Evolutionary conservation across 2,329 filamentous ascomycete species (phyloP).

Genomic region (Berkeleyomyces rouxiae): DNA sequence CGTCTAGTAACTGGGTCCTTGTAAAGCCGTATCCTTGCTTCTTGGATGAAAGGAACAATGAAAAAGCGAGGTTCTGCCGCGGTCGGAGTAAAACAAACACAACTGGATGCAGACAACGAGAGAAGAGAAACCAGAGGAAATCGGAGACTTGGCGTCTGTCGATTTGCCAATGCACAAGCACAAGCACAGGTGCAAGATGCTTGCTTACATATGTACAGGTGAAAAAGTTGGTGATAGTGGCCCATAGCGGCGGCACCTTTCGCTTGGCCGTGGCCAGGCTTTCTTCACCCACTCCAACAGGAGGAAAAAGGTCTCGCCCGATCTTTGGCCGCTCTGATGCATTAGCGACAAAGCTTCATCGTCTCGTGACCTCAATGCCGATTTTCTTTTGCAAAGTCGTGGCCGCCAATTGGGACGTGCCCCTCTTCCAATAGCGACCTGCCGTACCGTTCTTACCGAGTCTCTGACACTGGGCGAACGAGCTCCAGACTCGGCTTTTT

Average conservation of each 20-base stretch:
- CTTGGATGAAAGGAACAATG: too few relatives aligned
- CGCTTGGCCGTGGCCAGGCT: too few relatives aligned
- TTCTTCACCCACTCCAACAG: neutral
- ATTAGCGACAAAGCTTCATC: neutral
- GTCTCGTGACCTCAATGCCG: neutral
- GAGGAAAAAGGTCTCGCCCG: neutral
- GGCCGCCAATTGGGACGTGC: neutral
- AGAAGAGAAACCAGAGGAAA: too few relatives aligned
- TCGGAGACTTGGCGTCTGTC: too few relatives aligned
- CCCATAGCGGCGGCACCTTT: too few relatives aligned
- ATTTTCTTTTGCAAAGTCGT: neutral
- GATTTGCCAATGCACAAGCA: too few relatives aligned
- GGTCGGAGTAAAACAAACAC: too few relatives aligned
- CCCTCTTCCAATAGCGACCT: neutral
- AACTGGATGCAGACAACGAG: too few relatives aligned
- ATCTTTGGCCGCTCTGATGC: neutral
- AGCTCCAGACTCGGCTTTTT: neutral
- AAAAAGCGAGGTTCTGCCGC: too few relatives aligned
- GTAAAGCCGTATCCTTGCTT: too few relatives aligned
- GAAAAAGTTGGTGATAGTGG: neutral
- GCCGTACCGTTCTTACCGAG: neutral
- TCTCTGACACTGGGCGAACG: neutral
- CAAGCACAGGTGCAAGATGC: too few relatives aligned
- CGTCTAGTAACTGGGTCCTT: too few relatives aligned
- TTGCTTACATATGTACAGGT: neutral